Percentiles rank a stretch among this genome's conserved stretches.
Evolutionary conservation across 2,329 filamentous ascomycete species (phyloP).

Genomic region (Cryphonectria parasitica): DNA sequence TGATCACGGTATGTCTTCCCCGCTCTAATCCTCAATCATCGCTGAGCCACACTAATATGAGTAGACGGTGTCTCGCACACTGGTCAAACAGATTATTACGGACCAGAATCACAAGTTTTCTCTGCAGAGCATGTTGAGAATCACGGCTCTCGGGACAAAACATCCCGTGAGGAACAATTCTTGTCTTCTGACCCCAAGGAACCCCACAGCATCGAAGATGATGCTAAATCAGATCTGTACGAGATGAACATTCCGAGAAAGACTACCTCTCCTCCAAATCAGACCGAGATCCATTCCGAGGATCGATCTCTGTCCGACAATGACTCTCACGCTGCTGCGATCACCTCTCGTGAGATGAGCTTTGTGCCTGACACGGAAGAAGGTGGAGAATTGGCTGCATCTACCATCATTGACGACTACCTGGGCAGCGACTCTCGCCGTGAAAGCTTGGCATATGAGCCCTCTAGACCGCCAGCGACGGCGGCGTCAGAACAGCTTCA

Average conservation of each 20-base stretch:
- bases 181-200: background rate
- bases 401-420: conserved; percentile 3
- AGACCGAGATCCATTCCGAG: background rate
- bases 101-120: background rate
- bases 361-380: background rate
- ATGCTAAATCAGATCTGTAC: background rate
- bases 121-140: background rate
- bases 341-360: background rate
- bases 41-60: background rate
- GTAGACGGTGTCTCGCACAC: background rate
- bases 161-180: background rate
- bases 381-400: background rate
- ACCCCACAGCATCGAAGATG: background rate
- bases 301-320: background rate
- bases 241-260: conserved; percentile 7
- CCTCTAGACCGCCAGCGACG: background rate
- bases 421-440: background rate
- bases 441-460: background rate
- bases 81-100: background rate
- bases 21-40: background rate
- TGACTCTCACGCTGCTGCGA: background rate
- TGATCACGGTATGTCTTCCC: background rate
- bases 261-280: background rate
- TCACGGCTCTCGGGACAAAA: background rate
- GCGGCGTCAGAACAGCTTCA: background rate